Evolutionary conservation across 768 basidiomycete genomes (phyloP).

Genomic region (Suillus fuscotomentosus): DNA sequence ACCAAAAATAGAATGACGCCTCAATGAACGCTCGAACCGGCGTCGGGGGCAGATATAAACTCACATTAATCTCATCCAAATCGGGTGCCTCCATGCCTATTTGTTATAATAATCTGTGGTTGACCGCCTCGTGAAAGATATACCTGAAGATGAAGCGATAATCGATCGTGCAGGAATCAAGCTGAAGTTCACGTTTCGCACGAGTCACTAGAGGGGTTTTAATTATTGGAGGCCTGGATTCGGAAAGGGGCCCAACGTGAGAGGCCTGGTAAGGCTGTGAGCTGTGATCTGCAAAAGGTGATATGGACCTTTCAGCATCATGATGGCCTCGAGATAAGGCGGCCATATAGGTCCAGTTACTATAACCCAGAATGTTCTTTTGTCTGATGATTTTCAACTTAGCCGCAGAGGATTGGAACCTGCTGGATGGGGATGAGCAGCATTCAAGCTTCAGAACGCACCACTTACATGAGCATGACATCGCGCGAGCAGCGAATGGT

Average conservation of each 20-base stretch:
- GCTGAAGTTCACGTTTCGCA: slow-evolving; percentile 70
- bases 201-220: slow-evolving; percentile 62
- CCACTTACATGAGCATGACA: background rate
- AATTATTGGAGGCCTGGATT: slow-evolving; percentile 62
- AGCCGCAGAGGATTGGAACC: slow-evolving; percentile 6
- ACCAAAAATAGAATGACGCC: slow-evolving; percentile 17
- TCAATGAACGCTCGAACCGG: slow-evolving; percentile 18
- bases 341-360: background rate
- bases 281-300: background rate
- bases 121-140: slow-evolving; percentile 66
- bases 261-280: slow-evolving; percentile 10
- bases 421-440: background rate
- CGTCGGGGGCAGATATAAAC: slow-evolving; percentile 23
- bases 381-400: slow-evolving; percentile 14
- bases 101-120: slow-evolving; percentile 70
- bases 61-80: slow-evolving; percentile 56
- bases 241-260: slow-evolving; percentile 10
- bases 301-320: background rate
- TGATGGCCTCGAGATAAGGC: background rate
- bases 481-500: background rate
- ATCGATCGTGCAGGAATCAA: slow-evolving; percentile 75
- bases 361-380: background rate
- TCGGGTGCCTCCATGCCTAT: slow-evolving; percentile 77
- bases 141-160: slow-evolving; percentile 68
- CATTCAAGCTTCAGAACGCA: background rate